phyloP scores from a whole-genome alignment of 2,329 filamentous ascomycete genomes.

The Verticillium alfalfae region DNA sequence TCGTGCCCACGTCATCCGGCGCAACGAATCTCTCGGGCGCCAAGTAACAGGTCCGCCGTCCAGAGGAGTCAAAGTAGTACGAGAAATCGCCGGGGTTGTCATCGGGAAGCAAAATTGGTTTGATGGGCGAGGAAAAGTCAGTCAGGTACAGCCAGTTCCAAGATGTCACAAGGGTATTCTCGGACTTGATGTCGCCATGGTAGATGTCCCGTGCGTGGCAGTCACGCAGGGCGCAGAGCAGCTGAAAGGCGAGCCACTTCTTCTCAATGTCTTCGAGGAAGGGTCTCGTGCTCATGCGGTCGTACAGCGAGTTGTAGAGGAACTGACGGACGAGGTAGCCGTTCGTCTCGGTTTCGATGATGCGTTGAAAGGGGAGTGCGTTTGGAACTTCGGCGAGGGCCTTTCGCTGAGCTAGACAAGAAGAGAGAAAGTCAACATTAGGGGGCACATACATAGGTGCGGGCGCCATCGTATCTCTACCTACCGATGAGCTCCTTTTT shows the following conservation, averaged over 20 bases:
- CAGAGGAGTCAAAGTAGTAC: slow-evolving; percentile 94
- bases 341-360: slow-evolving; percentile 85
- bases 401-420: slow-evolving; percentile 65
- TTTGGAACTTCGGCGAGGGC: slow-evolving; percentile 81
- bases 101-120: slow-evolving; percentile 87
- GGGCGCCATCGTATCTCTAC: slow-evolving; percentile 15
- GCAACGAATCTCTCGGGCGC: slow-evolving; percentile 88
- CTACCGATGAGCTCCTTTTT: slow-evolving; percentile 69
- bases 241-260: slow-evolving; percentile 96
- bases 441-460: not conserved
- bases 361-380: slow-evolving; percentile 81
- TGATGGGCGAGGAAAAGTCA: slow-evolving; percentile 96
- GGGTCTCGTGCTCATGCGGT: slow-evolving; percentile 90
- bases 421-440: slow-evolving; percentile 1
- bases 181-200: slow-evolving; percentile 97
- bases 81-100: slow-evolving; percentile 97
- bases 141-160: slow-evolving; percentile 99
- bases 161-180: slow-evolving; percentile 93
- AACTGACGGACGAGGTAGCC: slow-evolving; percentile 93
- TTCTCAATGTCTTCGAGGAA: slow-evolving; percentile 98
- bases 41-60: slow-evolving; percentile 86
- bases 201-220: slow-evolving; percentile 86
- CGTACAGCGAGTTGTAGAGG: slow-evolving; percentile 94
- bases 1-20: slow-evolving; percentile 59
- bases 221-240: slow-evolving; percentile 86